A percentile compares a stretch with the other conserved stretches of the same genome.
These are phyloP conservation scores for Pseudonectria buxi DNA, from an alignment of 2,329 filamentous ascomycete genomes.

Conservation along the genomic window DNA sequence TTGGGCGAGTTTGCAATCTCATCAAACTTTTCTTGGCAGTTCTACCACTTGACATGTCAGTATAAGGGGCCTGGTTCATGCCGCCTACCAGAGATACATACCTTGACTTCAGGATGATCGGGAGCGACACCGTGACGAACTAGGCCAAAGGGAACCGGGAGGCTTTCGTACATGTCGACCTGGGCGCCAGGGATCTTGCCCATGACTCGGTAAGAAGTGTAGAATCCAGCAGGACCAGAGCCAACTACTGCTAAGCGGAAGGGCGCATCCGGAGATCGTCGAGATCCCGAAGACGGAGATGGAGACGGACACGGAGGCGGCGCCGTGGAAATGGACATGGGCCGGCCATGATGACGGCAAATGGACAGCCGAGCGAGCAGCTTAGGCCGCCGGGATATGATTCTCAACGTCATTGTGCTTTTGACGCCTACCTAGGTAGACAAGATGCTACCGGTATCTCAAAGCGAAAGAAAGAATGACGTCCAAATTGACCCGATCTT, in stretches of 20 bases:
- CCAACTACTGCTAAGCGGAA: slow-evolving; percentile 84
- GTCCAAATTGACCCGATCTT: slow-evolving; percentile 1
- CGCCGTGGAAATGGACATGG: too few relatives aligned
- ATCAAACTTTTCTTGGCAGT: slow-evolving; percentile 89
- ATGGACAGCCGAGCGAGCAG: slow-evolving; percentile 2
- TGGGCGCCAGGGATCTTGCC: slow-evolving; percentile 62
- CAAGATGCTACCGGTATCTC: too few relatives aligned
- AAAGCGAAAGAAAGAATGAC: not conserved
- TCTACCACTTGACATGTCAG: slow-evolving; percentile 44
- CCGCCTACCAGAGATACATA: slow-evolving; percentile 34
- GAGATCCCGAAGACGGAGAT: not conserved
- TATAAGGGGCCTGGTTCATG: too few relatives aligned
- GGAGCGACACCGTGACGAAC: slow-evolving; percentile 95
- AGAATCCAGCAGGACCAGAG: slow-evolving; percentile 93
- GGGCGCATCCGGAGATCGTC: slow-evolving; percentile 36
- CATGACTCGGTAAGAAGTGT: slow-evolving; percentile 82
- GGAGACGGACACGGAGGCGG: too few relatives aligned
- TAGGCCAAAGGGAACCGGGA: slow-evolving; percentile 88
- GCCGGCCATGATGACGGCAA: slow-evolving; percentile 2
- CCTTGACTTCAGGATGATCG: slow-evolving; percentile 97
- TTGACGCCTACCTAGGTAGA: not conserved
- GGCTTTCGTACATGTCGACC: slow-evolving; percentile 92
- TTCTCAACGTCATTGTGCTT: slow-evolving; percentile 8
- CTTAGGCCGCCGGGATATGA: slow-evolving; percentile 1
- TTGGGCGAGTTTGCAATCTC: slow-evolving; percentile 75